Evolutionary conservation across 257 asterid species (phyloP).

Genomic region (Thymus mandschuricus): DNA sequence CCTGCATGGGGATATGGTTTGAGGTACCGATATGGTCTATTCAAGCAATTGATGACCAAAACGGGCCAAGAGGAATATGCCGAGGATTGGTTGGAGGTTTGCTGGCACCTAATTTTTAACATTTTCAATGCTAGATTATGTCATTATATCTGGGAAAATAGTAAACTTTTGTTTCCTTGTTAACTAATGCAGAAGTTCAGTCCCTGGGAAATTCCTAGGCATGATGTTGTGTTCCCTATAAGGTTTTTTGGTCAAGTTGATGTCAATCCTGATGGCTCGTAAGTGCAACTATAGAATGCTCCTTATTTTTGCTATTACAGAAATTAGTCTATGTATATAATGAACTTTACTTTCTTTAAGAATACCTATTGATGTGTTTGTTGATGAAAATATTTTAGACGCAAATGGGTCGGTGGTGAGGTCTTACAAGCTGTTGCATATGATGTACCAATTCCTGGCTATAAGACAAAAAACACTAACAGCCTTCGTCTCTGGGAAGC

Average conservation of each 20-base stretch:
- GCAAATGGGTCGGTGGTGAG: conserved; percentile 98
- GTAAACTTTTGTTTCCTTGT: conserved; percentile 30
- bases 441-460: conserved; percentile 99
- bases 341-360: conserved; percentile 24
- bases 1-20: conserved; percentile 99
- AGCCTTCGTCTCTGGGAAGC: conserved; percentile 99
- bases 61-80: conserved; percentile 94
- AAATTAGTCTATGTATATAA: conserved; percentile 9
- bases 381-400: conserved; percentile 45
- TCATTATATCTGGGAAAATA: conserved; percentile 19
- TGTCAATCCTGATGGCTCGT: conserved; percentile 86
- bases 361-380: conserved; percentile 24
- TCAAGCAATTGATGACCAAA: conserved; percentile 84
- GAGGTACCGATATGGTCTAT: conserved; percentile 94
- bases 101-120: conserved; percentile 29
- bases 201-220: conserved; percentile 97
- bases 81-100: conserved; percentile 98
- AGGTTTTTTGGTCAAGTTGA: conserved; percentile 94
- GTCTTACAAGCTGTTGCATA: conserved; percentile 93
- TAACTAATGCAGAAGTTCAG: conserved; percentile 79
- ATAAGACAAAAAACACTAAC: conserved; percentile 93
- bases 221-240: conserved; percentile 89
- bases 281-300: conserved; percentile 48
- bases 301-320: conserved; percentile 27
- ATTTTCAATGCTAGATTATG: conserved; percentile 20